Evolutionary conservation across 2,329 filamentous ascomycete genomes (phyloP).

Genomic region (Microcera coccophila): DNA sequence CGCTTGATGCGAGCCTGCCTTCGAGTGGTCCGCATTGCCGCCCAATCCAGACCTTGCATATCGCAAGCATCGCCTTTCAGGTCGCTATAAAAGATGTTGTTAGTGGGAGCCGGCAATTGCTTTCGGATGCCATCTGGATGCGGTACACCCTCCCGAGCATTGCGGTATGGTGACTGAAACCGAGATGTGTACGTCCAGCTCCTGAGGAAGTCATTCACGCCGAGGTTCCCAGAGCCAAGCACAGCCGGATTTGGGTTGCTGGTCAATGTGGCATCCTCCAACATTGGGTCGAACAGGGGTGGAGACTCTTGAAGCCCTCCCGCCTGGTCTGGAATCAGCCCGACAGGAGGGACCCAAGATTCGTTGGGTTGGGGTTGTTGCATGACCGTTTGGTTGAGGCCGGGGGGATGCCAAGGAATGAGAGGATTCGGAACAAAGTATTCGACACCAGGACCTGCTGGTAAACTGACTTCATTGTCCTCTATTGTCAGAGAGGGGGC

Average conservation of each 20-base stretch:
- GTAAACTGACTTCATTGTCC: neutral
- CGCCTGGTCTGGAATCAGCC: neutral
- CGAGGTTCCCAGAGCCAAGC: constrained; percentile 48
- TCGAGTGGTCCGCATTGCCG: constrained; percentile 48
- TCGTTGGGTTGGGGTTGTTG: constrained; percentile 13
- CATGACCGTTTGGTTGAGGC: constrained; percentile 10
- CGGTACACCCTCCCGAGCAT: constrained; percentile 24
- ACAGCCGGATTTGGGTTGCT: constrained; percentile 35
- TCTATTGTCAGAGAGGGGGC: too few relatives aligned
- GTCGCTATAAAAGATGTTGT: constrained; percentile 39
- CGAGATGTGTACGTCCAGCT: constrained; percentile 42
- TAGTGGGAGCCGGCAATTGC: constrained; percentile 20
- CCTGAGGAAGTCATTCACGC: constrained; percentile 48
- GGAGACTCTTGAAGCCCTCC: neutral
- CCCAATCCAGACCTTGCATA: constrained; percentile 59
- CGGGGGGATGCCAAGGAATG: neutral
- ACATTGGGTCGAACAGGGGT: neutral
- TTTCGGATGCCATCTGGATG: constrained; percentile 31
- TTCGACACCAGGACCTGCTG: constrained; percentile 13
- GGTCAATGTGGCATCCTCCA: constrained; percentile 19
- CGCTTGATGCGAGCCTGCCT: constrained; percentile 46
- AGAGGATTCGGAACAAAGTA: constrained; percentile 7
- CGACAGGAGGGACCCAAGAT: constrained; percentile 10
- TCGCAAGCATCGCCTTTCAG: constrained; percentile 55
- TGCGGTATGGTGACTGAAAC: constrained; percentile 15